Evolutionary conservation across 2,329 filamentous ascomycete genomes (phyloP).

Genomic region (Epichloe sibirici): DNA sequence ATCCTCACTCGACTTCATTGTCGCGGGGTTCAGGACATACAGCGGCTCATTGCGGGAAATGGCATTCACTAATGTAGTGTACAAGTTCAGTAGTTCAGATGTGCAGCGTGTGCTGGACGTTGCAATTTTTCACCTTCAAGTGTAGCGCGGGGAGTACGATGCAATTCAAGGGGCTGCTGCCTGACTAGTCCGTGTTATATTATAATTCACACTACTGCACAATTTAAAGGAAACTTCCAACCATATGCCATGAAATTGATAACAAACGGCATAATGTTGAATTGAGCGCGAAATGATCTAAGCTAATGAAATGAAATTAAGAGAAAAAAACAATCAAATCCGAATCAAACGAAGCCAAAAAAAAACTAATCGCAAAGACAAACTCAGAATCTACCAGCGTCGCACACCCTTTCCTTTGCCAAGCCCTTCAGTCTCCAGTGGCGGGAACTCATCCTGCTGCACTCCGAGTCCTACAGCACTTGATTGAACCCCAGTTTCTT

Average conservation of each 20-base stretch:
- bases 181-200: too few species aligned
- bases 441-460: conserved; percentile 27
- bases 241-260: neutral
- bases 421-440: conserved; percentile 25
- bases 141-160: too few species aligned
- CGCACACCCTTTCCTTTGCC: conserved; percentile 31
- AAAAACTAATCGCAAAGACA: neutral
- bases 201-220: too few species aligned
- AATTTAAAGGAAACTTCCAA: too few species aligned
- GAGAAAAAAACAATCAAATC: neutral
- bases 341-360: neutral
- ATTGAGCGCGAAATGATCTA: neutral
- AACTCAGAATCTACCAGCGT: conserved; percentile 9
- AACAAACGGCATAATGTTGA: conserved; percentile 1
- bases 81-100: too few species aligned
- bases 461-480: conserved; percentile 1
- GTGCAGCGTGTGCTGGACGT: too few species aligned
- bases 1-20: too few species aligned
- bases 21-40: too few species aligned
- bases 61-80: too few species aligned
- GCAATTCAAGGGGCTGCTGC: too few species aligned
- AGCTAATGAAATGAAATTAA: neutral
- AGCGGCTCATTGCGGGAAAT: too few species aligned
- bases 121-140: too few species aligned
- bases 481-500: conserved; percentile 17